Evolutionary conservation across 441 rosid genomes (phyloP), one percentile per base, ranked within the genome.

Genomic region (Erodium trifolium): DNA sequence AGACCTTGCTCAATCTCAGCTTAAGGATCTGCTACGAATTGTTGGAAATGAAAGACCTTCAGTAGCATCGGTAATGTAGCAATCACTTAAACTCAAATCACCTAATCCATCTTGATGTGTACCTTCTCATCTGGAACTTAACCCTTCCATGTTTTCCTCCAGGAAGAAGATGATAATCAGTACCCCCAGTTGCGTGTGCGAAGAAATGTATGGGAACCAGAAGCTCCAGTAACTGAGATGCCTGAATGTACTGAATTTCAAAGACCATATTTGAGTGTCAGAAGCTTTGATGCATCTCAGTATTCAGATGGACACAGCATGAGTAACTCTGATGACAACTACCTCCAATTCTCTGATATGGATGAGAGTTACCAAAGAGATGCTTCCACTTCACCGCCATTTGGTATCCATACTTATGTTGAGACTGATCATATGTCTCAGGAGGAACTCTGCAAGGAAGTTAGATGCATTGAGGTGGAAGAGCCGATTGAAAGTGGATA

Each of bases 121-220:
- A 12, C 65, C 37, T 23, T 29, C n/a, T 63, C 19, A 63, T 63
- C 27, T 35, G 71, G 67, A 29, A 41, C 47, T 68, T 60, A 17
- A 68, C 55, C 71, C 39, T 66, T 63, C 3, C 51, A 53, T 71
- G 19, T 70, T 71, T 5, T 3, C 59, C 35, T 77, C 45, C 89
- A 92, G 96, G 90, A 66, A 75, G 80, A 73, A 67, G 70, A 74
- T 65, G 86, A 80, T 73, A 72, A 67, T 71, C 86, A 80, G 45
- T 95, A 92, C 80, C 99, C 97, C 39, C 85, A 84, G 77, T 77
- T 88, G 77, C 85, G 89, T n/a, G 88, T 59, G 13, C 31, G 63
- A 19, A 59, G 29, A 9, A 59, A 23, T 59, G 5, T 19, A 10
- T 59, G 63, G 63, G 90, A 74, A 65, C 73, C 85, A 80, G 49